Percentiles rank a stretch among this genome's conserved stretches.
Evolutionary conservation across 306 rosid species (phyloP).

Genomic region (Malus fusca): DNA sequence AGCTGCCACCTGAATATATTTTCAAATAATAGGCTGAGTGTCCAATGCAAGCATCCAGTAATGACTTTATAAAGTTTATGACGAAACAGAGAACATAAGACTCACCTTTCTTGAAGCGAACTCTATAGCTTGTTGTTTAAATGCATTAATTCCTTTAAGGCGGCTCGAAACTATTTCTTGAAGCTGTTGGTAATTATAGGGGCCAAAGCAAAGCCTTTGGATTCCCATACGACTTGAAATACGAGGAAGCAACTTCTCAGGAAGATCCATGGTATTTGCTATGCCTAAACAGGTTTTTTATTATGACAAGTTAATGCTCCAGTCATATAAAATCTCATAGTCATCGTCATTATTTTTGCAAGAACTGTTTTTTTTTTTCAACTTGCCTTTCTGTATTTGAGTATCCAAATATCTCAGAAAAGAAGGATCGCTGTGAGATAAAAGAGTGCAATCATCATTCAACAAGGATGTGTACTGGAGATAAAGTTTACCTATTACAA

Average conservation of each 20-base stretch:
- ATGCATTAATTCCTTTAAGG: slow-evolving; percentile 77
- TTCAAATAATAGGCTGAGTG: slow-evolving; percentile 8
- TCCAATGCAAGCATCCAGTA: background rate
- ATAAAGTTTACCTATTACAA: slow-evolving; percentile 64
- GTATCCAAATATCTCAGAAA: background rate
- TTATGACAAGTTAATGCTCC: slow-evolving; percentile 9
- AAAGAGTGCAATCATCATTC: background rate
- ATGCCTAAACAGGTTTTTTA: slow-evolving; percentile 53
- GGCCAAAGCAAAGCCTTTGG: slow-evolving; percentile 93
- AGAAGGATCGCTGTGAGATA: background rate
- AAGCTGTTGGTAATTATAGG: slow-evolving; percentile 87
- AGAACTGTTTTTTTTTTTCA: background rate
- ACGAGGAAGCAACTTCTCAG: slow-evolving; percentile 97
- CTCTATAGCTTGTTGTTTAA: slow-evolving; percentile 65
- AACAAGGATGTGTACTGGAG: background rate
- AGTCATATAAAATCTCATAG: slow-evolving; percentile 14
- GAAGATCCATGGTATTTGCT: slow-evolving; percentile 98
- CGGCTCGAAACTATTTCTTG: slow-evolving; percentile 86
- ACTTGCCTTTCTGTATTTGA: background rate
- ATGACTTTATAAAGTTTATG: background rate
- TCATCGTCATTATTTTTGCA: background rate
- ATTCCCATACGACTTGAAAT: slow-evolving; percentile 98
- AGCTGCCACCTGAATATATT: slow-evolving; percentile 72
- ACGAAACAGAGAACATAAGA: background rate
- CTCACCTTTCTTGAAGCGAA: slow-evolving; percentile 13